Percentiles rank a stretch among this genome's conserved stretches.
These are phyloP conservation scores for Pseudonitzschia pungens DNA, from an alignment of 108 stramenopile genomes.

Conservation along the genomic window DNA sequence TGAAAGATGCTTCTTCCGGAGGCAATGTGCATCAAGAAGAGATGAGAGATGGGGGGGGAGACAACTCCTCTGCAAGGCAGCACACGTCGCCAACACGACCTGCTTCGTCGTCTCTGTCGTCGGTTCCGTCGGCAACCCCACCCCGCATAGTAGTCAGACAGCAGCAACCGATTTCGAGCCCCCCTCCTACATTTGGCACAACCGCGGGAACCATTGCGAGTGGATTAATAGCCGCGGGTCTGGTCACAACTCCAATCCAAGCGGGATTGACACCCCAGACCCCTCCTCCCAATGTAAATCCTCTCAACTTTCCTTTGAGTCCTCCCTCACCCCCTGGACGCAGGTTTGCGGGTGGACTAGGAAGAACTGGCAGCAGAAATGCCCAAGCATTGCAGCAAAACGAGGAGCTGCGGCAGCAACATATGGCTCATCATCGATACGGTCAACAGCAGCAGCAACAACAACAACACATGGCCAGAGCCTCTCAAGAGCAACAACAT, in stretches of 20 bases:
- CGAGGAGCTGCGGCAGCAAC: background rate
- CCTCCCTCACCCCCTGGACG: constrained; percentile 60
- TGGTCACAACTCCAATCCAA: constrained; percentile 5
- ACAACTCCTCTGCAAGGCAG: background rate
- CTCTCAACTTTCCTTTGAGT: constrained; percentile 9
- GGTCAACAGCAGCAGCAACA: background rate
- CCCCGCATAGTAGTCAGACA: background rate
- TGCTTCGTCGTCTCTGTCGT: constrained; percentile 10
- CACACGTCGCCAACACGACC: background rate
- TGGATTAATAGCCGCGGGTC: background rate
- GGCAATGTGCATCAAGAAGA: background rate
- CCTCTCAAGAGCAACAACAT: background rate
- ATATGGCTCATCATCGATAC: too few species aligned
- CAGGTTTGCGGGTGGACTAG: constrained; percentile 38
- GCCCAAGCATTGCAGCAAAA: constrained; percentile 10
- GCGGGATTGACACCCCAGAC: constrained; percentile 30
- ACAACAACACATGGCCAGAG: background rate
- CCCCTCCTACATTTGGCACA: background rate
- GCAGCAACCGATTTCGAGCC: background rate
- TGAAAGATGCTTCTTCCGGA: background rate
- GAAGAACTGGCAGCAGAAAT: background rate
- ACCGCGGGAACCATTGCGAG: background rate
- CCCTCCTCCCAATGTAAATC: constrained; percentile 30
- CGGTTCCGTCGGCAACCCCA: constrained; percentile 39
- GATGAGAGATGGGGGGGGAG: background rate